Base-by-base conservation (phyloP, 108 stramenopile species). In the Skeletonema menzelii region DNA sequence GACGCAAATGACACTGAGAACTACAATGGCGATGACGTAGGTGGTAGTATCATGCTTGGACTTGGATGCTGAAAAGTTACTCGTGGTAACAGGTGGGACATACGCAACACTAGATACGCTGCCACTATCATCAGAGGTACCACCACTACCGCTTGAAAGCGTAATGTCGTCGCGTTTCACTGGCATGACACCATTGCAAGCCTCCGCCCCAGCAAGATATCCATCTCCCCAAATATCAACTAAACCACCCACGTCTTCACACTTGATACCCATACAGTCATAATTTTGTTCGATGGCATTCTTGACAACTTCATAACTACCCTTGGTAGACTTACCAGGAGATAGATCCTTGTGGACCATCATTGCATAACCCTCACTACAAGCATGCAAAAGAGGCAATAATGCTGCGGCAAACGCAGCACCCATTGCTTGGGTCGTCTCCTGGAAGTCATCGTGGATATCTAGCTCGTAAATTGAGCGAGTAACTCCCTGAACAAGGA, bases 301-400 rank as follows among this genome's bases (percentile, higher is more conserved):
- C 62, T 63, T 69, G 65, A 73, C 55, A 27, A 69, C 68, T 34
- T 69, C 68, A 38, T 69, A 69, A 22, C 68, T 69, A 15, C 60
- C 68, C 24, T 38, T 69, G 22, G 37, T 30, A 13, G 32, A 19
- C 60, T 27, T 69, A 12, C 68, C 68, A 2, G 62, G 61, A 24
- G 30, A 19, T 35, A 69, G 17, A 38, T 69, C 68, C 15, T 63
- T 69, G 61, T 65, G 58, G 27, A 65, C 58, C 13, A 65, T 59
- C 57, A n/a, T 56, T 27, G 65, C 65, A 65, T 65, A 59, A n/a
- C 65, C 65, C 14, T 58, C 65, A 1, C 58, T 58, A 17, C 65
- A 65, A 19, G 28, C n/a, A 58, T 59, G 57, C 8, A 65, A 57
- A 59, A 65, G 65, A 13, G 65, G 65, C 24, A 65, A 0, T 1